Evolutionary conservation across 306 rosid species (phyloP).

Genomic region (Prunus kanzakura): DNA sequence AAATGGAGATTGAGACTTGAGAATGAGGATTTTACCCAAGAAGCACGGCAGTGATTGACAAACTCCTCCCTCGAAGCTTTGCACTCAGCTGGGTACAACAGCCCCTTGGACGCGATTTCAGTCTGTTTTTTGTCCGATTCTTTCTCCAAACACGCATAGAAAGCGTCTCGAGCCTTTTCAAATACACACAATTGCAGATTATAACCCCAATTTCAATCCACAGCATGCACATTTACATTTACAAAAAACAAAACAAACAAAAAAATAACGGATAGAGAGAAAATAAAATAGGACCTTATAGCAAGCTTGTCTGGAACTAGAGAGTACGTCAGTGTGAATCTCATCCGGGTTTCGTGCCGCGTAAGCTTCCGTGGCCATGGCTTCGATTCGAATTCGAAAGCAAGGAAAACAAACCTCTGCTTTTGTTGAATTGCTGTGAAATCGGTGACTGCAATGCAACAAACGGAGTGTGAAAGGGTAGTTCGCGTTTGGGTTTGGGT

Average conservation of each 20-base stretch:
- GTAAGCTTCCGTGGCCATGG: constrained; percentile 65
- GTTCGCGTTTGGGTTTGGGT: no score
- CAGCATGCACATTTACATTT: background rate
- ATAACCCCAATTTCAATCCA: background rate
- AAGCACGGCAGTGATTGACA: constrained; percentile 71
- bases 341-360: constrained; percentile 43
- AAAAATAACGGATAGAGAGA: background rate
- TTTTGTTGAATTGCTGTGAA: background rate
- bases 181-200: constrained; percentile 20
- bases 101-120: constrained; percentile 87
- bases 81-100: constrained; percentile 78
- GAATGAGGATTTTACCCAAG: constrained; percentile 61
- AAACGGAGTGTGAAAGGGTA: no score
- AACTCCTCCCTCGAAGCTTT: constrained; percentile 51
- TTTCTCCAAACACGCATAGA: constrained; percentile 74
- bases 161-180: constrained; percentile 80
- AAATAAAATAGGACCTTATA: constrained; percentile 48
- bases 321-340: constrained; percentile 64
- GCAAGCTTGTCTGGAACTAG: constrained; percentile 71
- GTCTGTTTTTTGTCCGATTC: constrained; percentile 70
- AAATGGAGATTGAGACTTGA: background rate
- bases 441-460: background rate
- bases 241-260: background rate
- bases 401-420: background rate
- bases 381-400: background rate